Conservation (phyloP, 306 rosid genomes). For the Pueraria montana region DNA sequence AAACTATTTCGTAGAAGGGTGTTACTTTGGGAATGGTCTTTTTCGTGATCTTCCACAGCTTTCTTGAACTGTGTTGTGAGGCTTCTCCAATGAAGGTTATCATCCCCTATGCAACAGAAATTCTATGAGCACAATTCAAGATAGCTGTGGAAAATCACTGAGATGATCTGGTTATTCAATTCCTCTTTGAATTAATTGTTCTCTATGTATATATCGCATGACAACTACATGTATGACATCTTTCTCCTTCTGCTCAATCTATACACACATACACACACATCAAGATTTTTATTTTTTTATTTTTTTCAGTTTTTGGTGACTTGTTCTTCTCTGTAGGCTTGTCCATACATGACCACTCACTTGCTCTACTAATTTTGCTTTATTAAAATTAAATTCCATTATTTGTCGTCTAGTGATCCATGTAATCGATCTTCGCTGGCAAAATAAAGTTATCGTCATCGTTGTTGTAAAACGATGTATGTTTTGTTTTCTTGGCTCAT, state of each 20-base stretch:
- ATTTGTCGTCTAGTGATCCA: not conserved
- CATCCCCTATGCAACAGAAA: conserved; percentile 25
- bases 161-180: conserved; percentile 52
- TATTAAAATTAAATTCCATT: not conserved
- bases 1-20: not conserved
- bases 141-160: conserved; percentile 55
- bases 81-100: conserved; percentile 9
- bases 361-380: not conserved
- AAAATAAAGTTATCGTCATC: not conserved
- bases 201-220: not conserved
- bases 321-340: not conserved
- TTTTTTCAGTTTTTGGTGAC: not conserved
- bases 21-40: conserved; percentile 54
- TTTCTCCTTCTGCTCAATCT: conserved; percentile 10
- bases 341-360: not conserved
- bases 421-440: not conserved
- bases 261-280: not conserved
- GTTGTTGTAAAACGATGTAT: not conserved
- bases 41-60: conserved; percentile 76
- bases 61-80: conserved; percentile 71
- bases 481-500: too few species aligned
- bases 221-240: not conserved
- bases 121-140: conserved; percentile 56
- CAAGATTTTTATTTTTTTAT: not conserved
- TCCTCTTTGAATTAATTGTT: not conserved